Evolutionary conservation across 108 stramenopile genomes (phyloP).

Genomic region (Fragilariopsis cylindrus): DNA sequence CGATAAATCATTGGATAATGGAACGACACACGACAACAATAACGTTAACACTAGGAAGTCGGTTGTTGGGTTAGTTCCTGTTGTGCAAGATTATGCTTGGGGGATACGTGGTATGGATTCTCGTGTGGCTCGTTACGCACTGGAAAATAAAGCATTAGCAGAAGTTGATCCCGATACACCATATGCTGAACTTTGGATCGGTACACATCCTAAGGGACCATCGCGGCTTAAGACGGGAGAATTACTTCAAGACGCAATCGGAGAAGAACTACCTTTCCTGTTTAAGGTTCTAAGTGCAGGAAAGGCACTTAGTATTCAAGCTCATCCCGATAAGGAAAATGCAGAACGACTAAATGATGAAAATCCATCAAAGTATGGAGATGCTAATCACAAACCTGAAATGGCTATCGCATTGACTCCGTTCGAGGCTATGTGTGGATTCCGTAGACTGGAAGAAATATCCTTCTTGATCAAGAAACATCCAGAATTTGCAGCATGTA

Average conservation of each 20-base stretch:
- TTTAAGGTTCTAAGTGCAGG: constrained; percentile 85
- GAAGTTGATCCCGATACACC: constrained; percentile 79
- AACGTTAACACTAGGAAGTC: constrained; percentile 14
- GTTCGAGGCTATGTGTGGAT: constrained; percentile 97
- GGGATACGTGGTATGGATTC: constrained; percentile 80
- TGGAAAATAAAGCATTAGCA: constrained; percentile 64
- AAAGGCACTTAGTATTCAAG: constrained; percentile 89
- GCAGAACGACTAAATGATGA: constrained; percentile 83
- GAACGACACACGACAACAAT: too few species aligned
- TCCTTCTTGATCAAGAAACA: constrained; percentile 70
- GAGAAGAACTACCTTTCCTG: constrained; percentile 77
- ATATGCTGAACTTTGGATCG: constrained; percentile 90
- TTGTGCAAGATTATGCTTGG: constrained; percentile 80
- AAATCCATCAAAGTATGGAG: constrained; percentile 88
- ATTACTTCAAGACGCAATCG: constrained; percentile 48
- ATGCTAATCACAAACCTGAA: constrained; percentile 99
- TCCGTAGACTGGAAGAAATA: constrained; percentile 87
- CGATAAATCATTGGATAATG: too few species aligned
- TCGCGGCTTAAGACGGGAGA: constrained; percentile 53
- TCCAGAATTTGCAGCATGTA: constrained; percentile 88
- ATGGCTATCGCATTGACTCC: constrained; percentile 97
- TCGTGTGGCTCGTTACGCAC: constrained; percentile 71
- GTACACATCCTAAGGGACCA: constrained; percentile 82
- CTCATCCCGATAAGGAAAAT: constrained; percentile 84
- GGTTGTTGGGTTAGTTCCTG: constrained; percentile 48